These are phyloP conservation scores for Marvania coccoides DNA, from an alignment of 139 green algal species.

Conservation along the genomic window DNA sequence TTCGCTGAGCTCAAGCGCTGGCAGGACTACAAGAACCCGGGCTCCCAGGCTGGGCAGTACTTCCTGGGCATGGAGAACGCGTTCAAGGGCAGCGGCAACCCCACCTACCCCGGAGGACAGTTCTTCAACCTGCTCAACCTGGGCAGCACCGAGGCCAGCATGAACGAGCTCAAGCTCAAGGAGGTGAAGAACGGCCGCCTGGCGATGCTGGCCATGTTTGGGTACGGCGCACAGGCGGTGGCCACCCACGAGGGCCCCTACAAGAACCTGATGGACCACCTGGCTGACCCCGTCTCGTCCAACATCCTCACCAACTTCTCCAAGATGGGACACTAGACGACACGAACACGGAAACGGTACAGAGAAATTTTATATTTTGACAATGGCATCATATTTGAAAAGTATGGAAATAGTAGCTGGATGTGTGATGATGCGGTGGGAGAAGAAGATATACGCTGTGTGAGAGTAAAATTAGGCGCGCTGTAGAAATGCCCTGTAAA, in stretches of 20 bases:
- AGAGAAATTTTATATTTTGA: no score
- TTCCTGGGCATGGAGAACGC: conserved; percentile 89
- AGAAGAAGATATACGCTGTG: no score
- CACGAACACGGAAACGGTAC: no score
- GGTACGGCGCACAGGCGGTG: conserved; percentile 64
- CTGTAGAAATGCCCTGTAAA: no score
- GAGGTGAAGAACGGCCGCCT: conserved; percentile 95
- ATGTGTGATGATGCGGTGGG: no score
- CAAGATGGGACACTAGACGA: no score
- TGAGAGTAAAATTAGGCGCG: no score
- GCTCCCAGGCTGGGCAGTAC: conserved; percentile 88
- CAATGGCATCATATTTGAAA: no score
- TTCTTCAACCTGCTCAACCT: conserved; percentile 96
- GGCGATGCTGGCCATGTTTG: conserved; percentile 79
- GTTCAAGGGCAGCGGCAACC: conserved; percentile 78
- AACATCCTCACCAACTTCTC: conserved; percentile 93
- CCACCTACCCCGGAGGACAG: conserved; percentile 88
- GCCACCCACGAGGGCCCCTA: conserved; percentile 82
- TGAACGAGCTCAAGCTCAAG: conserved; percentile 77
- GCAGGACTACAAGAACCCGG: conserved; percentile 83
- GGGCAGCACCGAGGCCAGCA: conserved; percentile 60
- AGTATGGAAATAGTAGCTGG: no score
- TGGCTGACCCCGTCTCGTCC: conserved; percentile 72
- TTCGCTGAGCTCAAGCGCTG: conserved; percentile 90
- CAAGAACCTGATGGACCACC: conserved; percentile 84